Percentiles rank a stretch among this genome's conserved stretches.
Evolutionary conservation across 2,329 filamentous ascomycete species (phyloP).

Genomic region (Microsporum audouinii): DNA sequence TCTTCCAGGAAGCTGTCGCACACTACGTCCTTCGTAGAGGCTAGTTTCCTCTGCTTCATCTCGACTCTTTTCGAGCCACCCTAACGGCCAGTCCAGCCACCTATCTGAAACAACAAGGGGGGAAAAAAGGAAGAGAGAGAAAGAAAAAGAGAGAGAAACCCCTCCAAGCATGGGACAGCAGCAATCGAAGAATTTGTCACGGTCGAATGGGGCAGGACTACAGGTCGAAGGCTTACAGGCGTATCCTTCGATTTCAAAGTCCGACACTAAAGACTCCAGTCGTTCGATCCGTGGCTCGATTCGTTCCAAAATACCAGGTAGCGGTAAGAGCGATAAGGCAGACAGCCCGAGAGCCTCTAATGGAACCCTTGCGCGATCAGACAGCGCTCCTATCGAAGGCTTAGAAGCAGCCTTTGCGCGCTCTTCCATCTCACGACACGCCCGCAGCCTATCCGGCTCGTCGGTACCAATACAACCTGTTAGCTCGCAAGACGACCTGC

Average conservation of each 20-base stretch:
- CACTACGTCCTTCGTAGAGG: constrained; percentile 14
- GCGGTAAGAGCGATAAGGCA: constrained; percentile 34
- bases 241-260: constrained; percentile 82
- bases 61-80: constrained; percentile 16
- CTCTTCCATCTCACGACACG: constrained; percentile 47
- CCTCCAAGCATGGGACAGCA: constrained; percentile 37
- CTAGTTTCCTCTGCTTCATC: constrained; percentile 16
- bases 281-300: constrained; percentile 72
- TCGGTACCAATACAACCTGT: constrained; percentile 28
- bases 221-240: constrained; percentile 57
- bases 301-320: constrained; percentile 68
- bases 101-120: not conserved
- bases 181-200: constrained; percentile 46
- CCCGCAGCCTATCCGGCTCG: constrained; percentile 29
- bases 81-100: constrained; percentile 6
- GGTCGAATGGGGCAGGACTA: constrained; percentile 34
- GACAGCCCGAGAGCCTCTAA: constrained; percentile 75
- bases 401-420: constrained; percentile 64
- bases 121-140: not conserved
- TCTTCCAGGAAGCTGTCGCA: constrained; percentile 12
- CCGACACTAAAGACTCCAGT: constrained; percentile 84
- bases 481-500: constrained; percentile 23
- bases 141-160: not conserved
- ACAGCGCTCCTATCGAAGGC: constrained; percentile 47
- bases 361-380: constrained; percentile 50